phyloP scores from a whole-genome alignment of 805 yeast species.

The Teunomyces atbi region DNA sequence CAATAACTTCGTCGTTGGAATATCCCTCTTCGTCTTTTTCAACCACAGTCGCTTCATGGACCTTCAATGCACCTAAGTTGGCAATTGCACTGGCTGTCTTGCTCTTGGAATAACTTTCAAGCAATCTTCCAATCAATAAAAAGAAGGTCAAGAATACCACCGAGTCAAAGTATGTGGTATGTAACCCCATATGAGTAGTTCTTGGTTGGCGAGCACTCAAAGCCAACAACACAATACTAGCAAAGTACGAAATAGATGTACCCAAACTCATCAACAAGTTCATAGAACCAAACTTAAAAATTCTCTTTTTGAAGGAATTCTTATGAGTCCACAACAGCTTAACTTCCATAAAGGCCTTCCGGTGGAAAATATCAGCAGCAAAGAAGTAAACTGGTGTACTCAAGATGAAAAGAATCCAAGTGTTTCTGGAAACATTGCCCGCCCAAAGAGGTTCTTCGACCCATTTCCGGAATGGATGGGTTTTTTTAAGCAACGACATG shows the following conservation, averaged over 20 bases:
- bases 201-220: slow-evolving; percentile 38
- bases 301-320: slow-evolving; percentile 52
- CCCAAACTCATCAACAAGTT: slow-evolving; percentile 70
- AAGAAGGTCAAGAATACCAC: slow-evolving; percentile 75
- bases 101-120: slow-evolving; percentile 65
- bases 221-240: slow-evolving; percentile 57
- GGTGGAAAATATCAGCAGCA: slow-evolving; percentile 71
- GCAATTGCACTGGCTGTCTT: slow-evolving; percentile 67
- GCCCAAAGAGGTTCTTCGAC: slow-evolving; percentile 60
- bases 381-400: slow-evolving; percentile 74
- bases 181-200: slow-evolving; percentile 37
- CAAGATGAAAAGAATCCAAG: slow-evolving; percentile 64
- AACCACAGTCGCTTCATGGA: slow-evolving; percentile 46
- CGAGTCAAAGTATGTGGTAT: slow-evolving; percentile 74
- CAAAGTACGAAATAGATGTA: slow-evolving; percentile 67
- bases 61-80: slow-evolving; percentile 50
- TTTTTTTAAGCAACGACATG: slow-evolving; percentile 54
- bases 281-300: slow-evolving; percentile 77
- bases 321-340: slow-evolving; percentile 54
- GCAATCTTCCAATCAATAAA: slow-evolving; percentile 64
- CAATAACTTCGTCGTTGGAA: slow-evolving; percentile 31
- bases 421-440: slow-evolving; percentile 58
- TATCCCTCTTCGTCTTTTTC: slow-evolving; percentile 19
- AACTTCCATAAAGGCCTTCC: slow-evolving; percentile 62
- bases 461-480: slow-evolving; percentile 48